A percentile compares a stretch with the other conserved stretches of the same genome.
Evolutionary conservation across 352 stramenopile species (phyloP).

Genomic region (Blastocystis sp.): DNA sequence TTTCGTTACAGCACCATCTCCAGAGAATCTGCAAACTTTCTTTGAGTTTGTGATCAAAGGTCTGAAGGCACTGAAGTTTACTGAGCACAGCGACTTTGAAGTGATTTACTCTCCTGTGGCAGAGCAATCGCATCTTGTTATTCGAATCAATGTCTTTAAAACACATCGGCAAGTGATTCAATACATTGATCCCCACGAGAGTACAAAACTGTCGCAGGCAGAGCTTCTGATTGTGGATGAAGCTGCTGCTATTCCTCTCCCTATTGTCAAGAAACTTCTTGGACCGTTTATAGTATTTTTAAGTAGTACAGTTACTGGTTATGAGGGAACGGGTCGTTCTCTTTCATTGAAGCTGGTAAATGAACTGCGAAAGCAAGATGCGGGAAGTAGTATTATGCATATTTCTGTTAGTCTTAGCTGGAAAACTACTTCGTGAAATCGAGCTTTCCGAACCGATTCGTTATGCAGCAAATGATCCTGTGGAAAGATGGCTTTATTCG

Average conservation of each 20-base stretch:
- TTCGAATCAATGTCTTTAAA: slow-evolving; percentile 93
- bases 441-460: slow-evolving; percentile 92
- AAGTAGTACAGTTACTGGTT: slow-evolving; percentile 97
- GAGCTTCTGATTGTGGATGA: slow-evolving; percentile 97
- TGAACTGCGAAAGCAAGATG: slow-evolving; percentile 84
- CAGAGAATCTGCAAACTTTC: slow-evolving; percentile 94
- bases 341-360: slow-evolving; percentile 97
- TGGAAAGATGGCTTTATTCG: slow-evolving; percentile 93
- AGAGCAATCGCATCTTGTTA: slow-evolving; percentile 70
- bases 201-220: slow-evolving; percentile 89
- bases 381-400: slow-evolving; percentile 55
- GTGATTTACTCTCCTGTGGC: slow-evolving; percentile 66
- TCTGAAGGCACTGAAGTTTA: slow-evolving; percentile 80
- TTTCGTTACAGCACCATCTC: slow-evolving; percentile 92
- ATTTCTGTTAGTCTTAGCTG: slow-evolving; percentile 5
- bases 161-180: slow-evolving; percentile 92
- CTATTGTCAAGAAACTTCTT: slow-evolving; percentile 88
- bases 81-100: slow-evolving; percentile 95
- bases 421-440: slow-evolving; percentile 81
- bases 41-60: slow-evolving; percentile 97
- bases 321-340: slow-evolving; percentile 95
- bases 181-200: slow-evolving; percentile 87
- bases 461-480: slow-evolving; percentile 86
- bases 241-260: slow-evolving; percentile 97
- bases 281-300: slow-evolving; percentile 94